These are phyloP conservation scores for Solanum acaule DNA, from an alignment of 257 asterid genomes.

Conservation along the genomic window DNA sequence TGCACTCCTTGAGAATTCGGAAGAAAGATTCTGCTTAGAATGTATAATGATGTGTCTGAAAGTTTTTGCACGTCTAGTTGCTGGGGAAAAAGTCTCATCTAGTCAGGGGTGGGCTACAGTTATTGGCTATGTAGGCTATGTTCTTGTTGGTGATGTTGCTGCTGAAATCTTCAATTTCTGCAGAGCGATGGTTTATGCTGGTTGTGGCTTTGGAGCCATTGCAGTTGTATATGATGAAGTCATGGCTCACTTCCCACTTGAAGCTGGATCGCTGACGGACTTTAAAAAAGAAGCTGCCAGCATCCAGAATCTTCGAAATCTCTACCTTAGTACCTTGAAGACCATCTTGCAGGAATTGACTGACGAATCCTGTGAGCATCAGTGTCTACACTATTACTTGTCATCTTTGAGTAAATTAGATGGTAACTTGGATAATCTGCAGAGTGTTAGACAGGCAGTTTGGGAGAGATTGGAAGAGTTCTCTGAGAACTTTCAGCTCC, in stretches of 20 bases:
- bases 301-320: slow-evolving; percentile 56
- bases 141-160: slow-evolving; percentile 30
- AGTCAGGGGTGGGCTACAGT: slow-evolving; percentile 70
- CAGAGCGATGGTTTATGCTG: slow-evolving; percentile 63
- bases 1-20: slow-evolving; percentile 13
- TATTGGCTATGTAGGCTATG: slow-evolving; percentile 38
- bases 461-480: slow-evolving; percentile 68
- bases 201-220: slow-evolving; percentile 62
- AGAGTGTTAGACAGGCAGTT: slow-evolving; percentile 52
- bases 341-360: slow-evolving; percentile 49
- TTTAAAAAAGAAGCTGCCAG: slow-evolving; percentile 14
- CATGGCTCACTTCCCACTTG: slow-evolving; percentile 28
- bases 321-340: slow-evolving; percentile 57
- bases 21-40: slow-evolving; percentile 40
- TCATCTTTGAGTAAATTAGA: slow-evolving; percentile 77
- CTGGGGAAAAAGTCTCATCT: slow-evolving; percentile 43
- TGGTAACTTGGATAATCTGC: slow-evolving; percentile 54
- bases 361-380: slow-evolving; percentile 31
- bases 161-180: slow-evolving; percentile 49
- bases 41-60: slow-evolving; percentile 40
- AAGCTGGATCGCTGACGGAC: slow-evolving; percentile 7
- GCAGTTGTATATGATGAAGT: slow-evolving; percentile 35
- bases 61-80: slow-evolving; percentile 45
- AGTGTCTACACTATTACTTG: slow-evolving; percentile 36
- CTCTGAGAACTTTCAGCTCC: slow-evolving; percentile 60